Percentiles rank a stretch among this genome's conserved stretches.
Conservation (phyloP, 1,284 basidiomycete species). For the Pseudozyma tsukubaensis region DNA sequence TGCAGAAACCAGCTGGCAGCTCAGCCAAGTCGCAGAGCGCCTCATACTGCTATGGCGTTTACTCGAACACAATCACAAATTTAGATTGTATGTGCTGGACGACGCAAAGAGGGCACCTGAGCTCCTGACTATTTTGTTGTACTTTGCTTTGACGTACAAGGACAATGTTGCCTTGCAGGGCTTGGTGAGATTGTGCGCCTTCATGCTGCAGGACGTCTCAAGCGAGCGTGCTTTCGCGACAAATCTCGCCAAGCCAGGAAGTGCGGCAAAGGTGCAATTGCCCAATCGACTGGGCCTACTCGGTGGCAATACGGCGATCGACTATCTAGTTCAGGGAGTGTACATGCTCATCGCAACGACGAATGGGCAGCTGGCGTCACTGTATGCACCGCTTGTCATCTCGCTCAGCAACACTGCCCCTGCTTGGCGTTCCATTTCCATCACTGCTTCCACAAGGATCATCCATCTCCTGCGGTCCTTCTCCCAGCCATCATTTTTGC, state of each 20-base stretch:
- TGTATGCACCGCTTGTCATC: constrained; percentile 83
- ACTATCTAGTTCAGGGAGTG: constrained; percentile 75
- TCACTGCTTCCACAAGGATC: constrained; percentile 81
- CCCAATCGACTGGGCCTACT: constrained; percentile 30
- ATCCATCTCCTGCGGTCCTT: constrained; percentile 89
- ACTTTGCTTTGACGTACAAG: constrained; percentile 54
- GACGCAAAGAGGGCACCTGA: constrained; percentile 44
- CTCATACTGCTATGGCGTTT: constrained; percentile 60
- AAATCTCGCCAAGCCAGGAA: constrained; percentile 56
- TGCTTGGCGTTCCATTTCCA: constrained; percentile 81
- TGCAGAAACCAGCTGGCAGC: constrained; percentile 36
- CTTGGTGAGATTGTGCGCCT: constrained; percentile 86
- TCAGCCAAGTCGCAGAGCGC: constrained; percentile 57
- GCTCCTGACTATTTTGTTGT: constrained; percentile 42
- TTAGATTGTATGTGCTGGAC: constrained; percentile 54
- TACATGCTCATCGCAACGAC: constrained; percentile 87
- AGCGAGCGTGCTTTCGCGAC: constrained; percentile 81
- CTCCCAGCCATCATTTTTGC: constrained; percentile 84
- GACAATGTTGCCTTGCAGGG: constrained; percentile 81
- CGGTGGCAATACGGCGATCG: constrained; percentile 43
- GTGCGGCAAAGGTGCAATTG: constrained; percentile 41
- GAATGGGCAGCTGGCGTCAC: constrained; percentile 71
- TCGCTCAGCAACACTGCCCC: constrained; percentile 88
- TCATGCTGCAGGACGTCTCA: constrained; percentile 90
- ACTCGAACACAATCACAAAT: constrained; percentile 55